These are phyloP conservation scores for Syzygium syzygioides DNA, from an alignment of 441 rosid genomes.

Conservation along the genomic window DNA sequence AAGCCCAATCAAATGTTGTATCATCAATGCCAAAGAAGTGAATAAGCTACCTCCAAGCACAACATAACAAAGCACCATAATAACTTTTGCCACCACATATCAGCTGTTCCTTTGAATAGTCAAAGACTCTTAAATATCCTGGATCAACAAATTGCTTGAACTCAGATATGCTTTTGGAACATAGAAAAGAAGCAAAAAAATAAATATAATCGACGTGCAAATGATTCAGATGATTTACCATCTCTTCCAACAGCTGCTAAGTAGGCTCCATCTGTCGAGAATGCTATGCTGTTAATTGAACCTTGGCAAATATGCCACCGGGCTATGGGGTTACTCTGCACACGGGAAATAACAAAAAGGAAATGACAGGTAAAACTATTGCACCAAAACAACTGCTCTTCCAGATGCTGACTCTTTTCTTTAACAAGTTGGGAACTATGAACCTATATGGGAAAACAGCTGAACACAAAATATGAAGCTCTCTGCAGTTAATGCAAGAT, in stretches of 20 bases:
- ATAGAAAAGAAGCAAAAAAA: slow-evolving; percentile 1
- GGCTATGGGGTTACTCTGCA: slow-evolving; percentile 93
- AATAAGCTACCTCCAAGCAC: slow-evolving; percentile 84
- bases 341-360: neutral
- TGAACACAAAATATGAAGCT: neutral
- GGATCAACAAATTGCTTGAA: slow-evolving; percentile 14
- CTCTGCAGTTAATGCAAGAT: neutral
- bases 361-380: neutral
- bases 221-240: slow-evolving; percentile 36
- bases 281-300: slow-evolving; percentile 78
- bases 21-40: neutral
- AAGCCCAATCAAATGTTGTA: neutral
- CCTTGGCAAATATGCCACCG: slow-evolving; percentile 99
- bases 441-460: neutral
- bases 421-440: neutral
- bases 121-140: slow-evolving; percentile 88
- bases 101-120: slow-evolving; percentile 80
- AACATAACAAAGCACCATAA: slow-evolving; percentile 87
- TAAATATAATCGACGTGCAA: neutral
- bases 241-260: slow-evolving; percentile 98
- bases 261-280: slow-evolving; percentile 76
- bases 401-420: neutral
- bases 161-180: slow-evolving; percentile 3
- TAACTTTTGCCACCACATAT: slow-evolving; percentile 94
- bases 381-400: neutral